Conservation (phyloP, 2,329 filamentous ascomycete genomes). For the Aphanoascus verrucosus region DNA sequence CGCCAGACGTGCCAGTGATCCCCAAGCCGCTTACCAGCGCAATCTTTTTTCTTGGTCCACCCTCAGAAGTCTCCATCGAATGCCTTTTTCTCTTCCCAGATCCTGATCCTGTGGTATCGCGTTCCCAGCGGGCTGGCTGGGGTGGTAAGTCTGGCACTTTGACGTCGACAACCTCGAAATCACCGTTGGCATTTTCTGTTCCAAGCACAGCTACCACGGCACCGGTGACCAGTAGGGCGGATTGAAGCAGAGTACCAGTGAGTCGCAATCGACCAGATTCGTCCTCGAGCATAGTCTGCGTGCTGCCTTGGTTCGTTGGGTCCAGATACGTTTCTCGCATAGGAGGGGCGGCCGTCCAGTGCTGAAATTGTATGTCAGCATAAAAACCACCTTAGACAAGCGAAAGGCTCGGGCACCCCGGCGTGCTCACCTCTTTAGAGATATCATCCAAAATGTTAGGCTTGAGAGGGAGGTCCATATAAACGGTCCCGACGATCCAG, state of each 20-base stretch:
- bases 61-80: conserved; percentile 26
- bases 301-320: conserved; percentile 31
- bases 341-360: conserved; percentile 78
- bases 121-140: conserved; percentile 70
- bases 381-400: not conserved
- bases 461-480: conserved; percentile 94
- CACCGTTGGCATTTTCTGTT: conserved; percentile 82
- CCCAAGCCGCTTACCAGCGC: conserved; percentile 81
- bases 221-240: conserved; percentile 72
- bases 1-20: conserved; percentile 65
- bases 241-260: conserved; percentile 57
- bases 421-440: conserved; percentile 63
- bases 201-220: conserved; percentile 91
- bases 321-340: conserved; percentile 66
- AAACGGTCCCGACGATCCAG: conserved; percentile 90
- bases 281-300: conserved; percentile 80
- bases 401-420: not conserved
- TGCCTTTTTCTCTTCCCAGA: conserved; percentile 25
- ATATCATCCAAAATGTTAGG: conserved; percentile 94
- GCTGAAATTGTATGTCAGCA: conserved; percentile 39
- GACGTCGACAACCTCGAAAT: conserved; percentile 84
- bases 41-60: conserved; percentile 54
- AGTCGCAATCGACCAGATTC: conserved; percentile 81
- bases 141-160: conserved; percentile 76
- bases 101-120: conserved; percentile 36